These are phyloP conservation scores for Proteromonas lacertae DNA, from an alignment of 352 stramenopile species.

Conservation along the genomic window DNA sequence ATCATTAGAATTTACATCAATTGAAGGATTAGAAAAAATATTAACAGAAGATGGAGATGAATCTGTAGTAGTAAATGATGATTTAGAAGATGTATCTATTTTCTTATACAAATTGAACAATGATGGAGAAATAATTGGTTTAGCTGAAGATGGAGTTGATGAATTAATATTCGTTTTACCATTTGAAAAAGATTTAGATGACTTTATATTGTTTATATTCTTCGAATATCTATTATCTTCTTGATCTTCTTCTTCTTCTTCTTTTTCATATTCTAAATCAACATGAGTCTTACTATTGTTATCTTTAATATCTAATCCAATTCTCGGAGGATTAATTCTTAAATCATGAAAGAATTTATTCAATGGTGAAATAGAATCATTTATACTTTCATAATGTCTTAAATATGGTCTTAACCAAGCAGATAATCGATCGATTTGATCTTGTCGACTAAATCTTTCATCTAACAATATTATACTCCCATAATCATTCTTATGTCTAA, in stretches of 20 bases:
- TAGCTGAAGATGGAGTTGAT: neutral
- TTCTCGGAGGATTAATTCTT: neutral
- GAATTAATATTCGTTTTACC: neutral
- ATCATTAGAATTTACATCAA: no score
- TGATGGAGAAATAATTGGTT: neutral
- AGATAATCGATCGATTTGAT: neutral
- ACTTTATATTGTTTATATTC: neutral
- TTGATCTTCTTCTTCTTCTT: neutral
- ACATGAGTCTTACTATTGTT: neutral
- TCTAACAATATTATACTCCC: slow-evolving; percentile 85
- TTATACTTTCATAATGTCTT: neutral
- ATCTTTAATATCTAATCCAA: neutral
- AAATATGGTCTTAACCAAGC: neutral
- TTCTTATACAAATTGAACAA: neutral
- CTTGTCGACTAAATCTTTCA: slow-evolving; percentile 39
- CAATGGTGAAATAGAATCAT: neutral
- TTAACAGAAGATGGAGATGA: slow-evolving; percentile 36
- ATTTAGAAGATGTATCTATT: neutral
- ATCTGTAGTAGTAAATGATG: neutral
- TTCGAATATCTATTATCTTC: neutral
- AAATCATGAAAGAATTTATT: neutral
- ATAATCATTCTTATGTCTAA: slow-evolving; percentile 88
- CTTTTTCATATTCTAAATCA: neutral
- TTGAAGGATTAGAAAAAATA: no score
- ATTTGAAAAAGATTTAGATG: neutral